Evolutionary conservation across 495 filamentous ascomycete genomes (phyloP).

Genomic region (Rhypophila decipiens): DNA sequence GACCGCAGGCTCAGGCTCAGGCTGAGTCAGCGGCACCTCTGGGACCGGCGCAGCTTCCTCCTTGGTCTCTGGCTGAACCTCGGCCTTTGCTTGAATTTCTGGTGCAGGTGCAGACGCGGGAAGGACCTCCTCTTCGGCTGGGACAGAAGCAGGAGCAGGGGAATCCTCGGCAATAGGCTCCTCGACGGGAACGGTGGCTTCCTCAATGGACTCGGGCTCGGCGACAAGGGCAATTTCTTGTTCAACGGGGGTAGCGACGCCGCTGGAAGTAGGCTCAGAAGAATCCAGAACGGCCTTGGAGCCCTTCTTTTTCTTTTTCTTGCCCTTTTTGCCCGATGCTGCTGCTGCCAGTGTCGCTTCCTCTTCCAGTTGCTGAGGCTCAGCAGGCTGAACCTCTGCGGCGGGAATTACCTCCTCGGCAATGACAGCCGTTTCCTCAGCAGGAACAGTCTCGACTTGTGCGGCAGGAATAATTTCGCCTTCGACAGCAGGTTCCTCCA

Average conservation of each 20-base stretch:
- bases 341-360: not conserved
- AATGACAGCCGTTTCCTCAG: too few species aligned
- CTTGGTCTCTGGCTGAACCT: too few species aligned
- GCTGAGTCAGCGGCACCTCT: too few species aligned
- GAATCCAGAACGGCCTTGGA: constrained; percentile 3
- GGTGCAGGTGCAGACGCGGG: too few species aligned
- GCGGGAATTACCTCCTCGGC: too few species aligned
- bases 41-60: too few species aligned
- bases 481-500: not conserved
- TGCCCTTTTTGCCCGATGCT: constrained; percentile 7
- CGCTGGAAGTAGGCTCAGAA: constrained; percentile 11
- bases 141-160: too few species aligned
- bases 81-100: too few species aligned
- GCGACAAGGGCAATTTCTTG: not conserved
- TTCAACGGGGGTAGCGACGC: constrained; percentile 2
- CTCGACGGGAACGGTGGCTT: not conserved
- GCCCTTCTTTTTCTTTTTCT: constrained; percentile 20
- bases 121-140: too few species aligned
- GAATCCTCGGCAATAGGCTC: not conserved
- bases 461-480: not conserved
- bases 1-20: too few species aligned
- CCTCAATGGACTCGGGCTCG: not conserved
- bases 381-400: too few species aligned
- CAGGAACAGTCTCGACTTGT: not conserved
- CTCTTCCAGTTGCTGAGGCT: too few species aligned